These are phyloP conservation scores for Pichia deserticola DNA, from an alignment of 805 yeast genomes.

Conservation along the genomic window DNA sequence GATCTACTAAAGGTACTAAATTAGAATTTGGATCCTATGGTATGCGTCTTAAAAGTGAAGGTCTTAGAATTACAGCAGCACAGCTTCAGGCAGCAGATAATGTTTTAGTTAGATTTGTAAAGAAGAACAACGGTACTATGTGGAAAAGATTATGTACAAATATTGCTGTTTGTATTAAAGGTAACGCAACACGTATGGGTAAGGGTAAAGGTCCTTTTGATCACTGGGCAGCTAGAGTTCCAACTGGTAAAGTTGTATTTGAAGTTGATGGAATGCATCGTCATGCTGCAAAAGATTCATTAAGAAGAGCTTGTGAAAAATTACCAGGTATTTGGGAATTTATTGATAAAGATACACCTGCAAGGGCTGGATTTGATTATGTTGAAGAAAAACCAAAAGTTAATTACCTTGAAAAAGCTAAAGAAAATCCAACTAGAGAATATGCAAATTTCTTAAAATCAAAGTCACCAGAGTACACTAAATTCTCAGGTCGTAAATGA, in stretches of 20 bases:
- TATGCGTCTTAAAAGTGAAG: conserved; percentile 80
- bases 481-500: conserved; percentile 25
- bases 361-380: conserved; percentile 63
- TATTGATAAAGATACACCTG: conserved; percentile 52
- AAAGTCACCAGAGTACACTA: conserved; percentile 44
- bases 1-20: conserved; percentile 82
- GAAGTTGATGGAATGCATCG: conserved; percentile 79
- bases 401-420: conserved; percentile 48
- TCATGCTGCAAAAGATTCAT: conserved; percentile 81
- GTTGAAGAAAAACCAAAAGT: conserved; percentile 38
- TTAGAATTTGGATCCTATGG: conserved; percentile 80
- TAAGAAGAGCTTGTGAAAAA: conserved; percentile 83
- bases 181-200: conserved; percentile 99
- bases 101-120: conserved; percentile 73
- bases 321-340: conserved; percentile 91
- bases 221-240: conserved; percentile 94
- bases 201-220: conserved; percentile 98
- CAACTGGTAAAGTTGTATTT: conserved; percentile 88
- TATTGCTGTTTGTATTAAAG: conserved; percentile 89
- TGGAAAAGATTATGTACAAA: conserved; percentile 79
- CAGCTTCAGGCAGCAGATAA: conserved; percentile 89
- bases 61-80: conserved; percentile 74
- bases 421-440: conserved; percentile 57
- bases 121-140: conserved; percentile 68
- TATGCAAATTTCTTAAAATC: conserved; percentile 48